Evolutionary conservation across 352 stramenopile genomes (phyloP), one percentile per base, ranked within the genome.

Genomic region (Globisporangium cederbergense): DNA sequence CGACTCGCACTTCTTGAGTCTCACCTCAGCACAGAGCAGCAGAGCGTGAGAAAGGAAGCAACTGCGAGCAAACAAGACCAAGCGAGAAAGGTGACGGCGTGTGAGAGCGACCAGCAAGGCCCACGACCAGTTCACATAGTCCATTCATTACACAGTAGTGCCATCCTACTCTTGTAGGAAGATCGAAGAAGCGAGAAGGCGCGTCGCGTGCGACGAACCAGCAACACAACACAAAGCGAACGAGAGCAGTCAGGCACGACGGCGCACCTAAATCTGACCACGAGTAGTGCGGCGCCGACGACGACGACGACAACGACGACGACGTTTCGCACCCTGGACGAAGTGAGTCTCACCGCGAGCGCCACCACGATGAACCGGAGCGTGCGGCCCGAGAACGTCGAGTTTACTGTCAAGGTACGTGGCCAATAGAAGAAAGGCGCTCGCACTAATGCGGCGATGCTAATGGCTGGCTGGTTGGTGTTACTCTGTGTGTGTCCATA

Each of bases 391-490:
- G 95, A 98, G 68, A 97, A 98, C 76, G 93, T 98, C 46, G 95
- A 98, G 72, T 98, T 98, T 72, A 98, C 92, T 51, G 95, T 98
- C 70, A 98, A 78, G 90, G 95, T 93, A 65, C 36, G 62, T 36
- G 11, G 32, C n/a, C 30, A 22, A 6, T 20, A 18, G 43, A 22
- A 20, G 43, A 49, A 20, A 49, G 43, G 14, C 42, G 42, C 42
- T 18, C 14, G 4, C 42, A 47, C 14, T n/a, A 4, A 47, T 32
- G 16, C 4, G 8, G 22, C 8, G 13, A 56, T 77, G 68, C 6
- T 72, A 88, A 65, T 81, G 79, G 62, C 86, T 71, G 20, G 78
- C 87, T 14, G 36, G 72, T 64, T n/a, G 8, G 1, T 22, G 38
- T 40, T 4, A 34, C 32, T 68, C 43, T 30, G 34, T 18, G 16